Conservation (phyloP, 176 grass and related monocot species). For the Paspalum vaginatum region DNA sequence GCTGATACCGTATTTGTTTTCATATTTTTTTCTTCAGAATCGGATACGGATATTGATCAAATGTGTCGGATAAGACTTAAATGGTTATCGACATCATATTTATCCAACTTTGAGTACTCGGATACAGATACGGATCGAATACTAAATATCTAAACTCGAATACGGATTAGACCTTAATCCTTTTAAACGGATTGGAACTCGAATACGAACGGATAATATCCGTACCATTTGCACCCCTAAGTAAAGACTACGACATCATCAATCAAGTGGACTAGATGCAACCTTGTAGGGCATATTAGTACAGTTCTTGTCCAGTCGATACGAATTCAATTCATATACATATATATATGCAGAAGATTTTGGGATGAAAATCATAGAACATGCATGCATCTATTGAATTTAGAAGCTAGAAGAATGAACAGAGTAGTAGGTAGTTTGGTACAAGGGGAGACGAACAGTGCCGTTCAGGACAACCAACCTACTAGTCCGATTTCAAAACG, state of each 20-base stretch:
- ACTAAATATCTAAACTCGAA: no score
- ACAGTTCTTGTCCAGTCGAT: not conserved
- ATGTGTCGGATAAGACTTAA: no score
- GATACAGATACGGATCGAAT: no score
- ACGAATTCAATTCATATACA: not conserved
- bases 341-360: not conserved
- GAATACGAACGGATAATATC: no score
- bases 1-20: no score
- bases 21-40: no score
- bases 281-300: not conserved
- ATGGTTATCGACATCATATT: no score
- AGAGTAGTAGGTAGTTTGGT: not conserved
- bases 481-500: not conserved
- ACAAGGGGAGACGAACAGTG: not conserved
- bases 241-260: not conserved
- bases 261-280: not conserved
- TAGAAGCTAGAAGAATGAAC: not conserved
- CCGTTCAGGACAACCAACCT: not conserved
- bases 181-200: no score
- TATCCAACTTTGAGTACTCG: no score
- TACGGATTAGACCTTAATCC: no score
- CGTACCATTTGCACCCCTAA: no score
- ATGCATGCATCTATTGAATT: not conserved
- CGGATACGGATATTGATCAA: no score
- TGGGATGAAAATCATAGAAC: not conserved